Percentiles rank a stretch among this genome's conserved stretches.
Conservation (phyloP, 257 asterid genomes). For the Parsonsia alboflavescens region DNA sequence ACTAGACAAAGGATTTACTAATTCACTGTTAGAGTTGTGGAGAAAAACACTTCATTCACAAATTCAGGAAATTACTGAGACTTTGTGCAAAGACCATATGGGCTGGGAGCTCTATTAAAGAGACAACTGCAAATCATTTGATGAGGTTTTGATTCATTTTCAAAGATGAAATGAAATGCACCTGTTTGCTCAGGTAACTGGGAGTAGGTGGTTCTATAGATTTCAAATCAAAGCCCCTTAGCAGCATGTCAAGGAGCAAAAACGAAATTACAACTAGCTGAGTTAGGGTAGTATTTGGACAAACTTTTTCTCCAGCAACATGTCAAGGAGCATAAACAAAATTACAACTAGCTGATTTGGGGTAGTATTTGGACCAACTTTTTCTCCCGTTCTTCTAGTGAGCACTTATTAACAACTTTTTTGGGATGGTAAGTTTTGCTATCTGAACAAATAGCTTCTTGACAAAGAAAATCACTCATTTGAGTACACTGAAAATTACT, state of each 20-base stretch:
- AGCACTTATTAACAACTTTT: background rate
- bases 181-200: background rate
- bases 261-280: too few species aligned
- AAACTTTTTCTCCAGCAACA: too few species aligned
- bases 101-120: background rate
- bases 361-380: too few species aligned
- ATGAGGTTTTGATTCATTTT: background rate
- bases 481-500: background rate
- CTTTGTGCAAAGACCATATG: background rate
- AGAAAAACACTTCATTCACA: too few species aligned
- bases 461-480: background rate
- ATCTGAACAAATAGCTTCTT: background rate
- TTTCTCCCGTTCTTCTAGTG: background rate
- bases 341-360: too few species aligned
- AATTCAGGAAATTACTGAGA: background rate
- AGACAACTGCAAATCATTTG: background rate
- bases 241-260: too few species aligned
- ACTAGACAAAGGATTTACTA: background rate
- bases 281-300: too few species aligned
- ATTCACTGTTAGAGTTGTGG: too few species aligned
- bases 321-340: too few species aligned
- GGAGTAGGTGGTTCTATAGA: background rate
- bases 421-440: too few species aligned
- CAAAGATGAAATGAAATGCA: background rate
- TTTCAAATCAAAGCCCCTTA: background rate